A percentile compares a stretch with the other conserved stretches of the same genome.
Conservation (phyloP, 495 filamentous ascomycete species). For the Aspergillus egyptiacus region DNA sequence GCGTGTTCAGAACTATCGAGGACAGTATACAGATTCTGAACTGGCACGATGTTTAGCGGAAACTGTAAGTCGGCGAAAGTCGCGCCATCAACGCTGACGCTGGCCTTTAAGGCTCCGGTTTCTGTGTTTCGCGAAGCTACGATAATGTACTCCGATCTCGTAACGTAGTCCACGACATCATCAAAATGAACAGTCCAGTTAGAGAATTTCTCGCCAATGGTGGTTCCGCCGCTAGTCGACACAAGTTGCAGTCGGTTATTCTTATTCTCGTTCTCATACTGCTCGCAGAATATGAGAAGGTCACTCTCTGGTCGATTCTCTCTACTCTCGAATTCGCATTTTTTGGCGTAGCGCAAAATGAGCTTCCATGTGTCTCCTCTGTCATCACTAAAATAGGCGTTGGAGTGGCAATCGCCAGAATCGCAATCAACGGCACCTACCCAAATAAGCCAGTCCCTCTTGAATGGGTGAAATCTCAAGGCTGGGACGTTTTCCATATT, state of each 20-base stretch:
- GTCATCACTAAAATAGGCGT: conserved; percentile 66
- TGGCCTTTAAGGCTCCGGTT: conserved; percentile 66
- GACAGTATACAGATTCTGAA: conserved; percentile 81
- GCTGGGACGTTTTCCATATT: conserved; percentile 42
- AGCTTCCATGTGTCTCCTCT: conserved; percentile 71
- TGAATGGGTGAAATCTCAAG: conserved; percentile 71
- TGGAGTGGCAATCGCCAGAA: conserved; percentile 53
- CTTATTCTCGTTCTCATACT: conserved; percentile 55
- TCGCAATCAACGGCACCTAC: conserved; percentile 60
- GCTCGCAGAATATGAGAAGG: conserved; percentile 76
- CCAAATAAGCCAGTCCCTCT: conserved; percentile 87
- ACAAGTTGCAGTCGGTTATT: conserved; percentile 59
- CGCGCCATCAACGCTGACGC: conserved; percentile 75
- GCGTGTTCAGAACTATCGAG: conserved; percentile 89
- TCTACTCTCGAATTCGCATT: conserved; percentile 75
- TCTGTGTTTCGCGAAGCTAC: conserved; percentile 65
- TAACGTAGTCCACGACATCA: conserved; percentile 78
- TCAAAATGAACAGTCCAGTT: conserved; percentile 51
- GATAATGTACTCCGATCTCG: conserved; percentile 91
- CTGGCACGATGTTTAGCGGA: conserved; percentile 72
- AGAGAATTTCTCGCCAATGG: conserved; percentile 70
- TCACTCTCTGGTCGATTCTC: conserved; percentile 53
- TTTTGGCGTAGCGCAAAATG: conserved; percentile 59
- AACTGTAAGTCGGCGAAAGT: conserved; percentile 80
- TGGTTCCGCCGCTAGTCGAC: conserved; percentile 58